These are phyloP conservation scores for Calocybe gambosa DNA, from an alignment of 1,284 basidiomycete genomes.

Conservation along the genomic window DNA sequence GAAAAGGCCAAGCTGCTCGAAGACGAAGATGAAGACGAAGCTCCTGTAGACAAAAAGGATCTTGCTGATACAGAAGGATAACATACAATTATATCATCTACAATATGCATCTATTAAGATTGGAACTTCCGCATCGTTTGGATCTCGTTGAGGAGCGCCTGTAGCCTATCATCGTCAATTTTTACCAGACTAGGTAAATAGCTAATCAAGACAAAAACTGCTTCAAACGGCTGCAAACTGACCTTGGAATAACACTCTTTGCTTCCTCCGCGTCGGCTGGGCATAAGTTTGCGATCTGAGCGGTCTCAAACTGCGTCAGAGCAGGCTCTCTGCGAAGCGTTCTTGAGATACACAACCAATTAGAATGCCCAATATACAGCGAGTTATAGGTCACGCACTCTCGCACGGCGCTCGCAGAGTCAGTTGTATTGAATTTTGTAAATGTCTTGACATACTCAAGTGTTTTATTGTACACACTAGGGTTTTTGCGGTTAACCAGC, in stretches of 20 bases:
- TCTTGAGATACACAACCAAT: constrained; percentile 28
- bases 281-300: constrained; percentile 87
- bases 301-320: constrained; percentile 86
- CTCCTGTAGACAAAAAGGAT: constrained; percentile 44
- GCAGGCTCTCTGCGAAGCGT: constrained; percentile 70
- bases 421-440: constrained; percentile 83
- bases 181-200: constrained; percentile 60
- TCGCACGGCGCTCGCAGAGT: constrained; percentile 83
- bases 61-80: constrained; percentile 71
- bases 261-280: constrained; percentile 87
- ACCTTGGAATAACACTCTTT: constrained; percentile 89
- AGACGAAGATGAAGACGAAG: constrained; percentile 53
- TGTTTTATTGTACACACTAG: constrained; percentile 88
- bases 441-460: constrained; percentile 89
- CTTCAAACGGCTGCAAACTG: constrained; percentile 8
- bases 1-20: constrained; percentile 32
- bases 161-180: constrained; percentile 81
- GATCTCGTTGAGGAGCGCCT: constrained; percentile 79
- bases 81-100: constrained; percentile 8
- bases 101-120: constrained; percentile 31
- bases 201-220: neutral
- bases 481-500: constrained; percentile 1
- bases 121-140: constrained; percentile 88
- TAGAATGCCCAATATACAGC: neutral
- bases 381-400: constrained; percentile 48